Evolutionary conservation across 1,284 basidiomycete genomes (phyloP).

Genomic region (Vanrija sp.): DNA sequence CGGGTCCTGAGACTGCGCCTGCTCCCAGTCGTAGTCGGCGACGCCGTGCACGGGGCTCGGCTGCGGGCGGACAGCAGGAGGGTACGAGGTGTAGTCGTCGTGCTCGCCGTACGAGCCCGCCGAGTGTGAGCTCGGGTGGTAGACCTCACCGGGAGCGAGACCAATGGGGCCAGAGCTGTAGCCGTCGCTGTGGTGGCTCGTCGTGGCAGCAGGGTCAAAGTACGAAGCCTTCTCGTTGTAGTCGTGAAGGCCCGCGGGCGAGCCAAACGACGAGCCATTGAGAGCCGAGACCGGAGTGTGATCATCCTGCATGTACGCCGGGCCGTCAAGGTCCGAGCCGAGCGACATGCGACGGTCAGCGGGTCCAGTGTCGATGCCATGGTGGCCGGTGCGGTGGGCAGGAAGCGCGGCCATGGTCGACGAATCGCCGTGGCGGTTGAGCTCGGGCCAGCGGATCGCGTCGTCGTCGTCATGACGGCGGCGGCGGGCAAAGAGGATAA

Average conservation of each 20-base stretch:
- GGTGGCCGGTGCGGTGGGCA: slow-evolving; percentile 39
- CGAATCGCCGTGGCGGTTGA: slow-evolving; percentile 48
- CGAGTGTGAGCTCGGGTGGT: not conserved
- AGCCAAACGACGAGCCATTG: slow-evolving; percentile 33
- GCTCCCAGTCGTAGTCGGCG: slow-evolving; percentile 16
- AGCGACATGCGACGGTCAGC: slow-evolving; percentile 18
- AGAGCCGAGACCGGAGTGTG: slow-evolving; percentile 15
- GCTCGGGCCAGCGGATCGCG: slow-evolving; percentile 49
- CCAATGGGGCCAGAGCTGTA: not conserved
- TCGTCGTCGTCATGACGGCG: slow-evolving; percentile 42
- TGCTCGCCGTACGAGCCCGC: slow-evolving; percentile 19
- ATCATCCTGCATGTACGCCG: slow-evolving; percentile 10
- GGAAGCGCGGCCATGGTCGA: slow-evolving; percentile 40
- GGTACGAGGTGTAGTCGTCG: slow-evolving; percentile 35
- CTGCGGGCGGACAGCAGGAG: slow-evolving; percentile 28
- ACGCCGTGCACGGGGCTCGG: slow-evolving; percentile 15
- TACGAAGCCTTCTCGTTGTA: slow-evolving; percentile 22
- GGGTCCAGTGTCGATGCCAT: slow-evolving; percentile 36
- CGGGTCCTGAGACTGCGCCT: slow-evolving; percentile 6
- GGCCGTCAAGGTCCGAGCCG: slow-evolving; percentile 30
- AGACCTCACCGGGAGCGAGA: too few relatives aligned
- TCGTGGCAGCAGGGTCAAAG: slow-evolving; percentile 1
- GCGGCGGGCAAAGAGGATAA: slow-evolving; percentile 36
- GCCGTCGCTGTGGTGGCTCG: not conserved
- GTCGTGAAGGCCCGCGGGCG: slow-evolving; percentile 26